Evolutionary conservation across 2,329 filamentous ascomycete species (phyloP), one percentile per base, ranked within the genome.

Genomic region (Cordyceps fumosorosea): DNA sequence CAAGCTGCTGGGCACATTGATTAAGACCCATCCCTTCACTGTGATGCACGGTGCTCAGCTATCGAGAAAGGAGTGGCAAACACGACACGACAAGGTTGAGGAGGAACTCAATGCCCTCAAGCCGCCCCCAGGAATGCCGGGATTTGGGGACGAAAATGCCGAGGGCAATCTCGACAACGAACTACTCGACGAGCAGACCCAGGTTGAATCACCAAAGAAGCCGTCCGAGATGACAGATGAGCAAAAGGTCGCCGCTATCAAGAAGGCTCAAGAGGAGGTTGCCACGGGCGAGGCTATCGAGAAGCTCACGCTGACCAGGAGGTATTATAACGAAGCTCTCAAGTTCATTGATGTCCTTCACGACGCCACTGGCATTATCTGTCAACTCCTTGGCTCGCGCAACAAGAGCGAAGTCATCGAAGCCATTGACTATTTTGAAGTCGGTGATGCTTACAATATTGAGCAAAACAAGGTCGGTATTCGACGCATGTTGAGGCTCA

Each of bases 391-490:
- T 3, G 91, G 91, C 6, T 96, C 95, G 34, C 91, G 90, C 71
- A 99, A 99, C 80, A 99, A 99, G 81, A 96, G 91, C 69, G 95
- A 99, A 74, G 90, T 98, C 29, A 96, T 99, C 65, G 96, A 99
- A 74, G 95, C 96, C 18, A 99, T 99, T 87, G 95, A 99, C 73
- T 99, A 96, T 76, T 96, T 99, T 68, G 92, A 96, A 68, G 86
- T 96, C 51, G 89, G 95, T 51, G 93, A 99, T 73, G 93, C 93
- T 6, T 98, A 98, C 81, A 95, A 96, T 74, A 89, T 99, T 63
- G 90, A 97, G 73, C 91, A 95, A 67, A 92, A 96, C 71, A 93
- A 96, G 74, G 78, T 89, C 45, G 95, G 96, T 62, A 98, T 99
- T 70, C 86, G 93, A 63, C 89, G 92, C 62, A 99, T 99, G 95